Evolutionary conservation across 306 rosid genomes (phyloP).

Genomic region (Cucurbita maxima): DNA sequence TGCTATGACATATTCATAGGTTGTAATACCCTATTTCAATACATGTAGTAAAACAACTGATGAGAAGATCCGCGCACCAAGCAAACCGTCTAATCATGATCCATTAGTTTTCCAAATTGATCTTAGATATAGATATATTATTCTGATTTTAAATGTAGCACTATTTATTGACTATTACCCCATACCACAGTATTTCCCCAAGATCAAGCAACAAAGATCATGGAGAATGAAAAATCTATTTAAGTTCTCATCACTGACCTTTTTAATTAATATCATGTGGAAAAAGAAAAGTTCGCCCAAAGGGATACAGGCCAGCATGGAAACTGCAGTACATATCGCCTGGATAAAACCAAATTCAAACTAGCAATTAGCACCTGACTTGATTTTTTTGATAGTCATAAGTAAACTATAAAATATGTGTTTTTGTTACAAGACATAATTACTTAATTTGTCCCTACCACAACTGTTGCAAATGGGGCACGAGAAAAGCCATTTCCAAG

Average conservation of each 20-base stretch:
- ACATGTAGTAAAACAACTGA: neutral
- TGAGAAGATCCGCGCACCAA: neutral
- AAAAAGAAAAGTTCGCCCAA: slow-evolving; percentile 90
- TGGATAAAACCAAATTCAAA: slow-evolving; percentile 22
- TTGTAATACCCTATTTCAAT: slow-evolving; percentile 77
- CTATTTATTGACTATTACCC: neutral
- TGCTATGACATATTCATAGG: slow-evolving; percentile 88
- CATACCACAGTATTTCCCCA: neutral
- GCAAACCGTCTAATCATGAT: neutral
- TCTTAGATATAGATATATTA: neutral
- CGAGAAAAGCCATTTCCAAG: slow-evolving; percentile 98
- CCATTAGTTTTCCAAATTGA: slow-evolving; percentile 1
- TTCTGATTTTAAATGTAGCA: neutral
- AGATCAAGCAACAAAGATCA: neutral
- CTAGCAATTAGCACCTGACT: slow-evolving; percentile 16
- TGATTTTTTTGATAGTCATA: neutral
- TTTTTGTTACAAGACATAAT: neutral
- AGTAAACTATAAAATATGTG: neutral
- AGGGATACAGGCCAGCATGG: slow-evolving; percentile 87
- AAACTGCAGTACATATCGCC: slow-evolving; percentile 82
- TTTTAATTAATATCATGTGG: slow-evolving; percentile 88
- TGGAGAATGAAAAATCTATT: slow-evolving; percentile 5
- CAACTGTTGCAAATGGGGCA: slow-evolving; percentile 85
- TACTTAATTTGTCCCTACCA: slow-evolving; percentile 33
- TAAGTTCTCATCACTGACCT: slow-evolving; percentile 49